Evolutionary conservation across 495 filamentous ascomycete genomes (phyloP), one percentile per base, ranked within the genome.

Genomic region (Talaromyces proteolyticus): DNA sequence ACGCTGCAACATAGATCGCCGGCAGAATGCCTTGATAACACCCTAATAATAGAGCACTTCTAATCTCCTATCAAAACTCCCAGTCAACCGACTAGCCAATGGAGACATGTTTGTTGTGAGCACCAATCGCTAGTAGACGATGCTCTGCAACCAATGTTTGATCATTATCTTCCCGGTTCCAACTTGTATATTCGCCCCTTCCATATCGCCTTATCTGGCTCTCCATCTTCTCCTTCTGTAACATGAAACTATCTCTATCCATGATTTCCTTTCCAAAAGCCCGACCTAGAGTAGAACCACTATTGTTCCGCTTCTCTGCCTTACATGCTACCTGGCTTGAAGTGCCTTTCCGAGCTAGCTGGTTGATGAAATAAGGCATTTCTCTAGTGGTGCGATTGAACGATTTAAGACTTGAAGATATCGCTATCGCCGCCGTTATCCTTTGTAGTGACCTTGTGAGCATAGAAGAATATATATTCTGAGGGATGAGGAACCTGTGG

Each of bases 401-500:
- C n/a, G 79, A 52, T 34, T 75, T 67, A n/a, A 78, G 56, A 1
- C 73, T 77, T 6, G 74, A 77, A 1, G 73, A 72, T 8, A 78
- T 74, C 0, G 76, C 73, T 75, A 46, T 80, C 74, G 4, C 77
- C 77, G 16, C 77, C n/a, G n/a, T n/a, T n/a, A n/a, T n/a, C 43
- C 38, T 53, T 60, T 8, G 45, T 46, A 0, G 70, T 67, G 1
- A 54, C 65, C 2, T 50, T 57, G 11, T 71, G 56, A 6, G 64
- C 63, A 22, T 75, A 79, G 60, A 78, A 77, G 50, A 79, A 68
- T 21, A 80, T 66, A 56, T 78, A 77, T 47, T 72, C 76, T 1
- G 75, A 75, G 5, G 71, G 70, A 52, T 79, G 76, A 10, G 74
- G 76, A 1, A 77, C 73, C 50, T 78, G 67, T 0, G 70, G 72